These are phyloP conservation scores for Pisolithus microcarpus DNA, from an alignment of 768 basidiomycete genomes.

Conservation along the genomic window DNA sequence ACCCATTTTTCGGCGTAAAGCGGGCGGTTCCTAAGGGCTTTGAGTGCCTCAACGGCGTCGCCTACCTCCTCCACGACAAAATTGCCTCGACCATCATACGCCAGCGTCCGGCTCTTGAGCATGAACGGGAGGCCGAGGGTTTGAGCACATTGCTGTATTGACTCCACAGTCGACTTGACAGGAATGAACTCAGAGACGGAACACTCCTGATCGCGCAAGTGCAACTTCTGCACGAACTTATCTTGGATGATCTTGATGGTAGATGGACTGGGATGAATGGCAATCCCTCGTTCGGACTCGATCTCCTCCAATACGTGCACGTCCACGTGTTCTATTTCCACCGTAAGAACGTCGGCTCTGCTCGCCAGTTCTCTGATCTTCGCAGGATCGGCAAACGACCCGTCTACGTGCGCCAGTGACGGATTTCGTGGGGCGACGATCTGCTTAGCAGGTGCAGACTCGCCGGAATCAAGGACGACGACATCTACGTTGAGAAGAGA, in stretches of 20 bases:
- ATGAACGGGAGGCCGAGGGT: constrained; percentile 81
- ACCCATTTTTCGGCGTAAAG: constrained; percentile 96
- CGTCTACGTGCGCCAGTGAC: constrained; percentile 64
- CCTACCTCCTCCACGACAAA: constrained; percentile 56
- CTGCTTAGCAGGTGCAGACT: constrained; percentile 85
- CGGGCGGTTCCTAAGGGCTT: constrained; percentile 54
- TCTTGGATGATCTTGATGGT: constrained; percentile 84
- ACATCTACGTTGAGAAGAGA: constrained; percentile 80
- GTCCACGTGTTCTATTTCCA: constrained; percentile 97
- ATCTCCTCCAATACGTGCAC: constrained; percentile 56
- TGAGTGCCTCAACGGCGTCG: constrained; percentile 45
- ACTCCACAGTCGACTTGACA: constrained; percentile 48
- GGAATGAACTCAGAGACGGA: constrained; percentile 53
- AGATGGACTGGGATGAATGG: constrained; percentile 68
- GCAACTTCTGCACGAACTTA: constrained; percentile 58
- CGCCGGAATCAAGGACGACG: constrained; percentile 78
- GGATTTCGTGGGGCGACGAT: constrained; percentile 51
- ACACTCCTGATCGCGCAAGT: constrained; percentile 43
- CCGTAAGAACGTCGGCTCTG: constrained; percentile 81
- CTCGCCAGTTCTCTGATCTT: constrained; percentile 75
- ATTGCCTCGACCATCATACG: constrained; percentile 96
- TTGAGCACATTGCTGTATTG: constrained; percentile 45
- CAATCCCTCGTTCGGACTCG: constrained; percentile 23
- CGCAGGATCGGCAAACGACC: constrained; percentile 74
- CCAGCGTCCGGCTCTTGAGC: constrained; percentile 92